Evolutionary conservation across 352 stramenopile genomes (phyloP).

Genomic region (Globisporangium emineosum): DNA sequence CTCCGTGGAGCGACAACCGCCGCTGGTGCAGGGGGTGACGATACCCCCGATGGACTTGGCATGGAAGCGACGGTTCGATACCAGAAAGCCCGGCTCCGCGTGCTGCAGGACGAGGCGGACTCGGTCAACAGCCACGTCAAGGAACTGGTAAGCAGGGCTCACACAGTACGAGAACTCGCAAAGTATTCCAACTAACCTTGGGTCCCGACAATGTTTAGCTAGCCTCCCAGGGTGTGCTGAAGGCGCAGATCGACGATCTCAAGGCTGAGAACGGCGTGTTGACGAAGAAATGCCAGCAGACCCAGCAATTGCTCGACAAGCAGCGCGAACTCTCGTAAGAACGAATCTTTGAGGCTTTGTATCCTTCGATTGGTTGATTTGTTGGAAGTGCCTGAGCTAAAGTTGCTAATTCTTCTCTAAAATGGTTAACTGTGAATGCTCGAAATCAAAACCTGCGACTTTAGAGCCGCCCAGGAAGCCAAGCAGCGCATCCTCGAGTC

Average conservation of each 20-base stretch:
- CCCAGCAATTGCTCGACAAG: slow-evolving; percentile 69
- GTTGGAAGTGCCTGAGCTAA: neutral
- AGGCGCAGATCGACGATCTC: slow-evolving; percentile 44
- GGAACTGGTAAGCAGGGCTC: slow-evolving; percentile 35
- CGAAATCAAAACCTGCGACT: neutral
- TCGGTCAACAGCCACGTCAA: slow-evolving; percentile 31
- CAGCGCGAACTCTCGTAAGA: slow-evolving; percentile 66
- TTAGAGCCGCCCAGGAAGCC: slow-evolving; percentile 57
- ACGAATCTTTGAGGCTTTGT: too few relatives aligned
- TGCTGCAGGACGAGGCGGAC: slow-evolving; percentile 72
- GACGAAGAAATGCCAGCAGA: slow-evolving; percentile 62
- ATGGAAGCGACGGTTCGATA: slow-evolving; percentile 65
- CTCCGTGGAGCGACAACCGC: neutral
- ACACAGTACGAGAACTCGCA: neutral
- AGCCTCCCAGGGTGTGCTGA: slow-evolving; percentile 28
- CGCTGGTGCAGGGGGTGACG: neutral
- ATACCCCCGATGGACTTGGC: slow-evolving; percentile 36
- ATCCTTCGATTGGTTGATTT: neutral
- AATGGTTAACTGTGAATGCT: neutral
- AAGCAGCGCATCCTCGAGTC: slow-evolving; percentile 73
- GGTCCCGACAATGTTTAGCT: slow-evolving; percentile 24
- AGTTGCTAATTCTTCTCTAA: neutral
- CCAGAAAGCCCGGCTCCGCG: slow-evolving; percentile 66
- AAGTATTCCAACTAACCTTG: neutral
- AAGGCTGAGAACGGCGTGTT: slow-evolving; percentile 41